Base-by-base conservation (phyloP, 1,139 yeast genomes). In the Sugiyamaella castrensis region DNA sequence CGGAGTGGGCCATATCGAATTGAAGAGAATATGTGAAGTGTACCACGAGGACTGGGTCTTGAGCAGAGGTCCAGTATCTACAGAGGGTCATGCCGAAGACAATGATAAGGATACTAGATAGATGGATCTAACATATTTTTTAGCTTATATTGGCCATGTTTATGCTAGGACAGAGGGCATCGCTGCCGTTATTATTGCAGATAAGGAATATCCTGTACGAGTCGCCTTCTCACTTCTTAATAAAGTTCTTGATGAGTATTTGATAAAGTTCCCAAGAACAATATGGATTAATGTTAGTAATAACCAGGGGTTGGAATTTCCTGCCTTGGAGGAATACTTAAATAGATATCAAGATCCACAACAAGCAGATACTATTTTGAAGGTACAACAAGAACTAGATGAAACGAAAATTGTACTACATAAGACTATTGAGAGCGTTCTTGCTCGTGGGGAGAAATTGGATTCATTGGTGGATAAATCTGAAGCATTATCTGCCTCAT, bases 331-430 rank as follows among this genome's bases (percentile, higher is more conserved):
- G 36, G 73, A 72, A 29, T 89, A 89, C 67, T 72, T 94, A 59
- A 72, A 75, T 61, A 87, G 87, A 65, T 92, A 94, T 71, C 98
- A 92, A 71, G 96, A 94, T 68, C 99, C 99, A 24, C 77, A 85
- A 34, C 96, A 92, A 72, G 98, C 98, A 0, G 99, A 92, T 66
- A 85, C 96, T 12, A 84, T 92, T 57, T 84, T 92, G 95, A 87
- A 85, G 69, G 98, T 92, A 33, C 98, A 94, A 73, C 95, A 89
- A 66, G 98, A 92, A 70, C 79, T 92, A 62, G 98, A 94, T 70
- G 98, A 94, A 66, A 92, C 98, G 38, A 94, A 92, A 76, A 88
- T 91, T 61, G 96, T 91, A 37, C 75, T 92, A 63, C 98, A 92
- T 71, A 89, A 92, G 73, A 89, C 98, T 41, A 92, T 92, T 60